phyloP scores from a whole-genome alignment of 139 green algal species.

The Spirogloea muscicola region DNA sequence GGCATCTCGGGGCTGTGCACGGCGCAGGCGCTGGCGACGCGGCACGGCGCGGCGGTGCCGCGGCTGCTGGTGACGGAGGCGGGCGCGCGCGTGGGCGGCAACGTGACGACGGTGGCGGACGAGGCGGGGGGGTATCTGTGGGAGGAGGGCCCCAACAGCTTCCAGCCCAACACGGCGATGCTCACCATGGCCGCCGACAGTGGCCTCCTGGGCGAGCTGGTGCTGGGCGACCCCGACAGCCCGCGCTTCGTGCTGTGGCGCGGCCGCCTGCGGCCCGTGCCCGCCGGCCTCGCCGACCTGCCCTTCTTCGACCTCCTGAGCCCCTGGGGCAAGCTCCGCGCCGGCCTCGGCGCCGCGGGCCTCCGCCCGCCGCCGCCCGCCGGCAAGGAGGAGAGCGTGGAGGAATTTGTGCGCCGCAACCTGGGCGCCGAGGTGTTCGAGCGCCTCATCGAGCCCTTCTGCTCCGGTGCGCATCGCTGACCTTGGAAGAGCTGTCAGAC shows the following conservation, averaged over 20 bases:
- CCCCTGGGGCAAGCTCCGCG: conserved; percentile 87
- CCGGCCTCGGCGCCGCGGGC: conserved; percentile 87
- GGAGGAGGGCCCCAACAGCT: conserved; percentile 97
- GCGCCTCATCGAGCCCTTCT: conserved; percentile 97
- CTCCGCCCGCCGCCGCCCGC: conserved; percentile 50
- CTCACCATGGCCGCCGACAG: conserved; percentile 74
- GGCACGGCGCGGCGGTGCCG: conserved; percentile 3
- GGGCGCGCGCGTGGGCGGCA: conserved; percentile 88
- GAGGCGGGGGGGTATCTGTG: conserved; percentile 73
- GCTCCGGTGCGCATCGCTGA: conserved; percentile 74
- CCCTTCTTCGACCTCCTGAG: conserved; percentile 90
- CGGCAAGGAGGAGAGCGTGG: conserved; percentile 84
- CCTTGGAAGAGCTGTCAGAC: too few species aligned
- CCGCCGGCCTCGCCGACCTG: conserved; percentile 70
- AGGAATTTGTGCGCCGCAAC: conserved; percentile 94
- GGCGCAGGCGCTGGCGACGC: conserved; percentile 43
- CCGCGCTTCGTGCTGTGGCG: conserved; percentile 96
- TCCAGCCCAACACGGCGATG: conserved; percentile 91
- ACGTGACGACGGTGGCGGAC: conserved; percentile 81
- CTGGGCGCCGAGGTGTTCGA: conserved; percentile 93
- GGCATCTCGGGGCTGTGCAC: conserved; percentile 53
- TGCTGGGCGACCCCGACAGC: conserved; percentile 87
- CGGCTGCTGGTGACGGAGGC: conserved; percentile 88
- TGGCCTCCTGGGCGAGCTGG: conserved; percentile 65
- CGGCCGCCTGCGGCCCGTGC: conserved; percentile 76